phyloP scores from a whole-genome alignment of 2,329 filamentous ascomycete genomes.

The Endothia cerciana region DNA sequence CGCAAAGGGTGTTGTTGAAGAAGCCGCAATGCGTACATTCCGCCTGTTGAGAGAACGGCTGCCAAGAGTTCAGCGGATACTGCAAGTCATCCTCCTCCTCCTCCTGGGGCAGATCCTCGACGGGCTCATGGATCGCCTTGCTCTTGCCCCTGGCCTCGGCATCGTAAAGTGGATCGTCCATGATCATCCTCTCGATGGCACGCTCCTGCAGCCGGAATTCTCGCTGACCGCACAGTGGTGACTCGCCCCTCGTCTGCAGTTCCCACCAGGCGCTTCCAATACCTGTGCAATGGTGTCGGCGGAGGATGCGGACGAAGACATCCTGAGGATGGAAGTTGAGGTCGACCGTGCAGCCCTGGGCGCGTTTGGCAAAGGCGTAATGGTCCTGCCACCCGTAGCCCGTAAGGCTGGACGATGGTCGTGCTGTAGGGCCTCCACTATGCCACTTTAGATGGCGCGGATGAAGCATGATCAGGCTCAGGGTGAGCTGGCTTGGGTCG shows the following conservation, averaged over 20 bases:
- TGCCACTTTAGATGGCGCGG: neutral
- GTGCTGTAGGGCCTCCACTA: neutral
- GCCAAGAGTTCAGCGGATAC: neutral
- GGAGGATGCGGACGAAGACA: neutral
- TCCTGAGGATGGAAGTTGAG: neutral
- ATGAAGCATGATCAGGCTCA: slow-evolving; percentile 2
- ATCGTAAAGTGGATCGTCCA: neutral
- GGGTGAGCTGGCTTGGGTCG: neutral
- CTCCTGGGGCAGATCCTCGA: neutral
- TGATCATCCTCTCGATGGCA: neutral
- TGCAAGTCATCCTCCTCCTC: neutral
- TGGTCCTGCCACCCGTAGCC: neutral
- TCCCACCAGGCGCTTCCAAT: neutral
- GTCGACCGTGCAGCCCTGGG: neutral
- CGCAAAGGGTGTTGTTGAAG: neutral
- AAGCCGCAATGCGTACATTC: neutral
- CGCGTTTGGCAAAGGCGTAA: neutral
- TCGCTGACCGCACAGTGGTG: neutral
- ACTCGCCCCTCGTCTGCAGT: neutral
- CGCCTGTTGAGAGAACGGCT: neutral
- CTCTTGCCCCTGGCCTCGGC: neutral
- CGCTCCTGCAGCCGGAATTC: neutral
- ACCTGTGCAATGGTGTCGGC: neutral
- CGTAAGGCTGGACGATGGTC: neutral
- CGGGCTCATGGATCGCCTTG: neutral